These are phyloP conservation scores for Zygoascus sp. DNA, from an alignment of 1,139 yeast genomes.

Conservation along the genomic window DNA sequence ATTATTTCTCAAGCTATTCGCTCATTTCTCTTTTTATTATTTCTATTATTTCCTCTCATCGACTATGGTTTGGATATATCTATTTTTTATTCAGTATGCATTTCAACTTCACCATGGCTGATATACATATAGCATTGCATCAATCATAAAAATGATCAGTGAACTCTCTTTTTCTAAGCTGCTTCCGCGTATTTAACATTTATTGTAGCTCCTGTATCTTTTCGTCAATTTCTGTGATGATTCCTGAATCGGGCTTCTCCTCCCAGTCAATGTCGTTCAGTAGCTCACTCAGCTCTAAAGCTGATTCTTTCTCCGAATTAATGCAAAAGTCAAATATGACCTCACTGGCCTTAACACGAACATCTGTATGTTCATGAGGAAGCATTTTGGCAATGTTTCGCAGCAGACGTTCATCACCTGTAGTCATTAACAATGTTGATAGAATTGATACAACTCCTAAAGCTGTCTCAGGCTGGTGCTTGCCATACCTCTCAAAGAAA, in stretches of 20 bases:
- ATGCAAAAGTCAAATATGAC: constrained; percentile 18
- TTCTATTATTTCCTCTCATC: background rate
- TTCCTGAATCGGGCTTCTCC: too few relatives aligned
- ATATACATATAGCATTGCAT: background rate
- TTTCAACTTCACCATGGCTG: background rate
- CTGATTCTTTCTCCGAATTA: constrained; percentile 6
- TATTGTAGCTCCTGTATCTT: background rate
- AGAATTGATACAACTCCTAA: constrained; percentile 17
- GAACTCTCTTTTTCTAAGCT: background rate
- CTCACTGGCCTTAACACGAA: constrained; percentile 27
- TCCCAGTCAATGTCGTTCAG: constrained; percentile 21
- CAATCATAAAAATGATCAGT: background rate
- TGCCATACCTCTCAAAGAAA: constrained; percentile 16
- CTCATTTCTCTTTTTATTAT: background rate
- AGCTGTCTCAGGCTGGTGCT: background rate
- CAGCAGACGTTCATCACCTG: constrained; percentile 12
- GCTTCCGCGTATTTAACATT: background rate
- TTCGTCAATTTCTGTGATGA: background rate
- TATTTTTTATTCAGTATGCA: background rate
- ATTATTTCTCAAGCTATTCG: background rate
- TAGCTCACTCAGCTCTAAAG: constrained; percentile 5
- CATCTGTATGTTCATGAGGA: constrained; percentile 20
- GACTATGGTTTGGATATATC: background rate
- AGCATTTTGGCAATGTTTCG: constrained; percentile 23
- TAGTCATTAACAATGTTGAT: constrained; percentile 19